phyloP scores from a whole-genome alignment of 176 grass and related monocot species.

The Ampelocalamus luodianensis region DNA sequence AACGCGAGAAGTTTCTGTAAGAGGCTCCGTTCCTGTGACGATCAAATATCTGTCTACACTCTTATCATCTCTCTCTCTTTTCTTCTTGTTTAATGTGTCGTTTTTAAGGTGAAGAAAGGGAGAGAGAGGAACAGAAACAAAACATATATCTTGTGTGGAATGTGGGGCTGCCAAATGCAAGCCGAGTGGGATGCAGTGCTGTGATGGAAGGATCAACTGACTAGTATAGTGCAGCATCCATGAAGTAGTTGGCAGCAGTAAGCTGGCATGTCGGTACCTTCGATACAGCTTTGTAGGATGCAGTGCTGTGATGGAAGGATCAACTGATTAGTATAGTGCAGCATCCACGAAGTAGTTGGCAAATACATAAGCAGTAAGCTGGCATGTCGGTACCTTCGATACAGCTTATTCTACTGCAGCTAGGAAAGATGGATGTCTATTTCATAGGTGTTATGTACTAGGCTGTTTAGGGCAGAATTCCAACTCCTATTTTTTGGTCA shows the following conservation, averaged over 20 bases:
- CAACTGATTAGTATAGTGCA: neutral
- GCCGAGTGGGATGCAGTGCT: constrained; percentile 22
- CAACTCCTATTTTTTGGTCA: constrained; percentile 29
- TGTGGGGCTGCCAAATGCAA: constrained; percentile 34
- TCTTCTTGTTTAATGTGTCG: too few relatives aligned
- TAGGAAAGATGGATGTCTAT: constrained; percentile 19
- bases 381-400: constrained; percentile 38
- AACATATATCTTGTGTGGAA: neutral
- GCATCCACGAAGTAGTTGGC: constrained; percentile 32
- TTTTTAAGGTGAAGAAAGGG: neutral
- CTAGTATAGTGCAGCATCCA: constrained; percentile 23
- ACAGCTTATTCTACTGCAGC: constrained; percentile 32
- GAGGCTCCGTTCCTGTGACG: neutral
- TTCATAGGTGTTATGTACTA: constrained; percentile 30
- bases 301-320: constrained; percentile 18
- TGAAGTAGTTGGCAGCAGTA: constrained; percentile 26
- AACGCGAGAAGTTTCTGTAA: too few relatives aligned
- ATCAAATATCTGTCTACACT: neutral
- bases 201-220: constrained; percentile 11
- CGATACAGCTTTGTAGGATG: constrained; percentile 27
- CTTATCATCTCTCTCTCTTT: neutral
- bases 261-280: constrained; percentile 42
- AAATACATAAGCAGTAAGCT: constrained; percentile 32
- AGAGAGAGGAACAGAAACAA: neutral
- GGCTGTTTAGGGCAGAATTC: constrained; percentile 16